phyloP scores from a whole-genome alignment of 176 grass and related monocot genomes.

The Saccharum spontaneum region DNA sequence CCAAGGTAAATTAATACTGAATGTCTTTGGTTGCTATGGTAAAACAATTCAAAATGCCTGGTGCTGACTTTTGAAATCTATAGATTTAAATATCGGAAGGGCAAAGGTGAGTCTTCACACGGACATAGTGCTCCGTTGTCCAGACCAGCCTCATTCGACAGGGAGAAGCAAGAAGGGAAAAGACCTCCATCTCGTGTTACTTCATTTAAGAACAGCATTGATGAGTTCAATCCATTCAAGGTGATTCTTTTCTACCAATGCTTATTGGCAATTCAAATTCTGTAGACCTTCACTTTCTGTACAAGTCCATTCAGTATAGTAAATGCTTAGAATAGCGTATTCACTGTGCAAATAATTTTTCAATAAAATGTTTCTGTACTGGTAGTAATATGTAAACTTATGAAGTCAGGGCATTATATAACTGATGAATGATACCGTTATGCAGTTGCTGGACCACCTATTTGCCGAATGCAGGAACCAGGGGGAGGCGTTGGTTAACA shows the following conservation, averaged over 20 bases:
- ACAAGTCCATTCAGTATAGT: background rate
- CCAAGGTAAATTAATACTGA: slow-evolving; percentile 55
- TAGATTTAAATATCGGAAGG: slow-evolving; percentile 74
- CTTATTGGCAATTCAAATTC: background rate
- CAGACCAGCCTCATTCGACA: slow-evolving; percentile 53
- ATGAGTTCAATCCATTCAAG: slow-evolving; percentile 89
- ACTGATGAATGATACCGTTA: slow-evolving; percentile 16
- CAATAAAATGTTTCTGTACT: too few species aligned
- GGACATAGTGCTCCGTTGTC: slow-evolving; percentile 36
- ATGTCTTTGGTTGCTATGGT: background rate
- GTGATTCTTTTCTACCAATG: slow-evolving; percentile 41
- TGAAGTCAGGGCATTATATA: slow-evolving; percentile 11
- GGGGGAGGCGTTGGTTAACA: slow-evolving; percentile 70
- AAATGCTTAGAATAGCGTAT: slow-evolving; percentile 13
- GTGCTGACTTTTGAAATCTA: slow-evolving; percentile 32
- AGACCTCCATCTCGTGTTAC: slow-evolving; percentile 62
- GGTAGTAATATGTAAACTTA: background rate
- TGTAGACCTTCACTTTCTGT: background rate
- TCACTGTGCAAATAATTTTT: background rate
- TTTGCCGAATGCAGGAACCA: slow-evolving; percentile 70
- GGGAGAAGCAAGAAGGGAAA: slow-evolving; percentile 67
- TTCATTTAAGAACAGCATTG: slow-evolving; percentile 85
- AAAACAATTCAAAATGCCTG: slow-evolving; percentile 13
- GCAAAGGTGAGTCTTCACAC: slow-evolving; percentile 22
- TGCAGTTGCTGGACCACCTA: slow-evolving; percentile 80